These are phyloP conservation scores for Tetrapisispora pingtungensis DNA, from an alignment of 805 yeast species.

Conservation along the genomic window DNA sequence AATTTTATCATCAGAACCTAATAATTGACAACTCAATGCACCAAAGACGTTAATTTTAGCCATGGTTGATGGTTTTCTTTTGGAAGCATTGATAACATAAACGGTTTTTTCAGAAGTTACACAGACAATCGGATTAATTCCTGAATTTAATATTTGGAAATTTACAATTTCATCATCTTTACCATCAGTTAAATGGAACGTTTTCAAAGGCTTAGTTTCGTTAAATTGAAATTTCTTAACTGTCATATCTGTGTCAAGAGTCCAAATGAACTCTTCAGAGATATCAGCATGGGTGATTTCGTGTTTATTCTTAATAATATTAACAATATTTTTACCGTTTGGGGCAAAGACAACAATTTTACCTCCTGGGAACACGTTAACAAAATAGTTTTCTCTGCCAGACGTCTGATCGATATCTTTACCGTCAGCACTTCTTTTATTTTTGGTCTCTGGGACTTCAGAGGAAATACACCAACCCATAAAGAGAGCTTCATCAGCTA, in stretches of 20 bases:
- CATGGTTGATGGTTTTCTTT: slow-evolving; percentile 25
- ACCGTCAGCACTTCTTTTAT: slow-evolving; percentile 18
- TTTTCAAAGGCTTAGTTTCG: slow-evolving; percentile 27
- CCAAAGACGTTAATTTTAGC: slow-evolving; percentile 15
- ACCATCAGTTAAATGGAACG: slow-evolving; percentile 28
- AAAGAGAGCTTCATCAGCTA: slow-evolving; percentile 17
- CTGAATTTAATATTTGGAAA: slow-evolving; percentile 19
- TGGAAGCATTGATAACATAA: slow-evolving; percentile 54
- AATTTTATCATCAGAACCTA: slow-evolving; percentile 16
- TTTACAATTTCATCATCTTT: slow-evolving; percentile 23
- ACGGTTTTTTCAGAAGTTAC: slow-evolving; percentile 34
- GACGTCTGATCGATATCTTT: slow-evolving; percentile 3
- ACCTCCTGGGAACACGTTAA: slow-evolving; percentile 24
- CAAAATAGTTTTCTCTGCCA: slow-evolving; percentile 18
- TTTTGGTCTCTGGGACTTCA: slow-evolving; percentile 1
- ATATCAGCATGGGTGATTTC: slow-evolving; percentile 32
- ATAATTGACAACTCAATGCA: slow-evolving; percentile 11
- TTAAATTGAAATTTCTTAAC: slow-evolving; percentile 27
- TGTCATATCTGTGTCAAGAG: slow-evolving; percentile 23
- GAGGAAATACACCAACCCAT: slow-evolving; percentile 21
- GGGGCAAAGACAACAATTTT: slow-evolving; percentile 26
- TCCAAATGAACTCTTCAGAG: slow-evolving; percentile 28
- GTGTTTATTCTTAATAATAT: slow-evolving; percentile 28
- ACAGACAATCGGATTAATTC: slow-evolving; percentile 19
- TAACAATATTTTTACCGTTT: slow-evolving; percentile 28